These are phyloP conservation scores for Wallacemonas sp. DNA, from an alignment of 208 protist genomes.

Conservation along the genomic window DNA sequence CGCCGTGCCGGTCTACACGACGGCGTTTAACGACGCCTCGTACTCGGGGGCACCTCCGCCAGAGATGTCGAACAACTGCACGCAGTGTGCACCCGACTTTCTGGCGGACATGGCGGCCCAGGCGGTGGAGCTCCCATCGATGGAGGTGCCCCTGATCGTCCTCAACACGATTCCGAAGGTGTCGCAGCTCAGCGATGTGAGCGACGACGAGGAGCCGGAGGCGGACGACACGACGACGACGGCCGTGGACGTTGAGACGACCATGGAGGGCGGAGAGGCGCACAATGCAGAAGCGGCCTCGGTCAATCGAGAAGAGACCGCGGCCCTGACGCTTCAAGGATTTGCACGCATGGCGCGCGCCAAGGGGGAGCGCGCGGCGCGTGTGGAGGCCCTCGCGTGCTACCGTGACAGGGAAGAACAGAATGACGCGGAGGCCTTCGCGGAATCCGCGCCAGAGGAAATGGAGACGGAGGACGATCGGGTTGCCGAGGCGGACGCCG, in stretches of 20 bases:
- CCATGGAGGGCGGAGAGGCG: not conserved
- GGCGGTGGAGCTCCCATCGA: not conserved
- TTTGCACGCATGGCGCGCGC: constrained; percentile 12
- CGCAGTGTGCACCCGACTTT: not conserved
- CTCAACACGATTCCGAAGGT: not conserved
- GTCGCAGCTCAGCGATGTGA: constrained; percentile 3
- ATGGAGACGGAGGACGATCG: not conserved
- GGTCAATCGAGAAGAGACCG: no score
- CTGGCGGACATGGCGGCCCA: not conserved
- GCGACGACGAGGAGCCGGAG: constrained; percentile 1
- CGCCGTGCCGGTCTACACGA: no score
- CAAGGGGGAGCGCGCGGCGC: not conserved
- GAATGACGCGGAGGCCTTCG: not conserved
- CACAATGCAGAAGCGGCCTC: no score
- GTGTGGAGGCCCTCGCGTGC: not conserved
- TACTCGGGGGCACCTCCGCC: not conserved
- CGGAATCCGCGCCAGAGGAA: no score
- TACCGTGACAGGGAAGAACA: not conserved
- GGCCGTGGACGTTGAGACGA: no score
- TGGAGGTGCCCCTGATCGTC: constrained; percentile 7
- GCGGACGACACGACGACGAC: not conserved
- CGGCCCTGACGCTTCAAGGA: constrained; percentile 1
- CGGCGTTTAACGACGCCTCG: no score
- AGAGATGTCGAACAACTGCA: not conserved
- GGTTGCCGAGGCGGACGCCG: not conserved